Base-by-base conservation (phyloP, 2,329 filamentous ascomycete genomes). In the Cytospora mali region DNA sequence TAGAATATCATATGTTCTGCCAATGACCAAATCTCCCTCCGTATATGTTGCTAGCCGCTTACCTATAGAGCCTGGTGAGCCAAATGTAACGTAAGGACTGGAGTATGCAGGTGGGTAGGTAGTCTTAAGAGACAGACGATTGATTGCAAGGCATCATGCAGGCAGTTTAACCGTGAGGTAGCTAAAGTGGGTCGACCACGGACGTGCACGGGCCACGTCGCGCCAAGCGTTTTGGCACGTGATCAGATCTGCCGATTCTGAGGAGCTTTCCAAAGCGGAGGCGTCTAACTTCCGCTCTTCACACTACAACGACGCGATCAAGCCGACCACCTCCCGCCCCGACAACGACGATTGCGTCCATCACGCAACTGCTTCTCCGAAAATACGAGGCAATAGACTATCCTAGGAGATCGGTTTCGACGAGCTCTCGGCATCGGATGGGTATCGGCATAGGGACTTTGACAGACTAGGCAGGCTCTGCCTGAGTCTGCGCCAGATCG, bases 381-480 rank as follows among this genome's bases (percentile, higher is more conserved):
- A n/a, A 35, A 46, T 42, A 48, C 14, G 35, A 35, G 18, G 35
- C 58, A 16, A 23, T 5, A 49, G 31, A 46, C 31, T 18, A 39
- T 49, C 25, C n/a, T 27, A 49, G 25, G 9, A 55, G 21, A 56
- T 48, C 23, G 52, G 48, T 62, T 55, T 21, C n/a, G n/a, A 18
- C 42, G 25, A 18, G 33, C 28, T n/a, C 50, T 23, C 51, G 49
- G 39, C 29, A 18, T 55, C 55, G 50, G 59, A 64, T 64, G 62
- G 62, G 62, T 39, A 25, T 31, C 31, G 50, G 59, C 56, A 33
- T 31, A 42, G 55, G 50, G 33, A 29, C 21, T 33, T 51, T 62
- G 42, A 58, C 50, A 55, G 62, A 61, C 63, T 63, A 65, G 60
- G 63, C 63, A 65, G 63, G 63, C 63, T 60, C 63, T 65, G 63